Conservation (phyloP, 805 yeast species). For the Candida dajiaensis region DNA sequence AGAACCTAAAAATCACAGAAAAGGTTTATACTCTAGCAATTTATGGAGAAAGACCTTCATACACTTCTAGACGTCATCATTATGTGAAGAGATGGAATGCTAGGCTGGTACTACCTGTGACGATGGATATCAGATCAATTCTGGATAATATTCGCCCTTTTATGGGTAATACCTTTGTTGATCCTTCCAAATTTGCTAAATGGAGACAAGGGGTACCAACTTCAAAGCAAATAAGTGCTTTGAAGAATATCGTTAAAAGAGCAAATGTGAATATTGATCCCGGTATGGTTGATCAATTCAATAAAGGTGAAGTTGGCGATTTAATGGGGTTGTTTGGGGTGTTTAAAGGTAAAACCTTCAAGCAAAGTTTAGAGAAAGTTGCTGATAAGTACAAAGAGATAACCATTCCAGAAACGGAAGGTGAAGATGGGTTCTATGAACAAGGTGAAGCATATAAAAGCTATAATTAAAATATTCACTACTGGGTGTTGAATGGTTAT, state of each 20-base stretch:
- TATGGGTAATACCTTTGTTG: constrained; percentile 3
- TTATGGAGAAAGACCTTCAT: constrained; percentile 9
- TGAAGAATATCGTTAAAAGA: constrained; percentile 6
- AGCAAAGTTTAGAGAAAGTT: neutral
- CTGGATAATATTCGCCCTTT: constrained; percentile 5
- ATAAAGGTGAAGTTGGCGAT: constrained; percentile 8
- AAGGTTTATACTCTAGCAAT: constrained; percentile 14
- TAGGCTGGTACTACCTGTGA: constrained; percentile 18
- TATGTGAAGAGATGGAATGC: constrained; percentile 15
- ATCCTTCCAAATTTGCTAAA: constrained; percentile 23
- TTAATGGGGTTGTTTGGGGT: constrained; percentile 9
- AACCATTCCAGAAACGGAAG: neutral
- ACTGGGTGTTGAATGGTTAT: no score
- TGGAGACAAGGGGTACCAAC: constrained; percentile 30
- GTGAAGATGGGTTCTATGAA: neutral
- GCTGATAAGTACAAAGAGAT: neutral
- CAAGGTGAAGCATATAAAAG: neutral
- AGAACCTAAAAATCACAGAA: constrained; percentile 16
- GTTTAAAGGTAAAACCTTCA: constrained; percentile 7
- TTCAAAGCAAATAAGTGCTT: constrained; percentile 19
- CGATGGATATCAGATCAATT: constrained; percentile 19
- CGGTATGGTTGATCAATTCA: neutral
- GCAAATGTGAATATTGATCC: neutral
- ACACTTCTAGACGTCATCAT: constrained; percentile 1
- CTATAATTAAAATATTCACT: no score